These are phyloP conservation scores for Mycena haematopus DNA, from an alignment of 768 basidiomycete genomes.

Conservation along the genomic window DNA sequence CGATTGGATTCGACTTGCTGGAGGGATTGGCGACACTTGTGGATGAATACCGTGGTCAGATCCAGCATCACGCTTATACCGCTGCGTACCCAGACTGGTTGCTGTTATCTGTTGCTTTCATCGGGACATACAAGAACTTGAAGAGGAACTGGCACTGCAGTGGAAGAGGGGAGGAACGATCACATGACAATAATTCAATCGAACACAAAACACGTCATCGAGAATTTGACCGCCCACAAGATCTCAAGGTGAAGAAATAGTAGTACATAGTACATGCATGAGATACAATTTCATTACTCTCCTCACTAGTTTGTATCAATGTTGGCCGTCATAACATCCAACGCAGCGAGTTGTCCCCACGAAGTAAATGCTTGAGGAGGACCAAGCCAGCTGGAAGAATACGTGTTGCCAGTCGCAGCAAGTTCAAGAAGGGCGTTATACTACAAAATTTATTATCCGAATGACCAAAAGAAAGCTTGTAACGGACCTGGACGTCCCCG, in stretches of 20 bases:
- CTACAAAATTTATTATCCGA: constrained; percentile 32
- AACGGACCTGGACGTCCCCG: constrained; percentile 40
- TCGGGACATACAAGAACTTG: neutral
- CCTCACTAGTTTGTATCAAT: constrained; percentile 41
- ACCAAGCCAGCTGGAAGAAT: constrained; percentile 55
- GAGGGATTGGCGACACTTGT: no score
- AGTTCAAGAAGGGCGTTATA: constrained; percentile 58
- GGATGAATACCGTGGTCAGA: no score
- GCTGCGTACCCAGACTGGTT: neutral
- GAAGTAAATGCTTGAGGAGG: constrained; percentile 52
- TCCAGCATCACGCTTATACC: no score
- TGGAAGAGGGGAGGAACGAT: neutral
- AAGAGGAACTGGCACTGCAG: neutral
- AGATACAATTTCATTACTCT: no score
- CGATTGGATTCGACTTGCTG: no score
- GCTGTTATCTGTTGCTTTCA: no score
- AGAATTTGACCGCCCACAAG: no score
- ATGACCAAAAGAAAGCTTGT: neutral
- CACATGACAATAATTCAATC: constrained; percentile 2
- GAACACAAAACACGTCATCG: no score
- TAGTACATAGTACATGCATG: no score
- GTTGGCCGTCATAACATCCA: constrained; percentile 49
- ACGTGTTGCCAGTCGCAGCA: constrained; percentile 49
- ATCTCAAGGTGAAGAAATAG: no score
- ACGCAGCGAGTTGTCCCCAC: constrained; percentile 57